These are phyloP conservation scores for Pseudovirgaria hyperparasitica DNA, from an alignment of 2,329 filamentous ascomycete genomes.

Conservation along the genomic window DNA sequence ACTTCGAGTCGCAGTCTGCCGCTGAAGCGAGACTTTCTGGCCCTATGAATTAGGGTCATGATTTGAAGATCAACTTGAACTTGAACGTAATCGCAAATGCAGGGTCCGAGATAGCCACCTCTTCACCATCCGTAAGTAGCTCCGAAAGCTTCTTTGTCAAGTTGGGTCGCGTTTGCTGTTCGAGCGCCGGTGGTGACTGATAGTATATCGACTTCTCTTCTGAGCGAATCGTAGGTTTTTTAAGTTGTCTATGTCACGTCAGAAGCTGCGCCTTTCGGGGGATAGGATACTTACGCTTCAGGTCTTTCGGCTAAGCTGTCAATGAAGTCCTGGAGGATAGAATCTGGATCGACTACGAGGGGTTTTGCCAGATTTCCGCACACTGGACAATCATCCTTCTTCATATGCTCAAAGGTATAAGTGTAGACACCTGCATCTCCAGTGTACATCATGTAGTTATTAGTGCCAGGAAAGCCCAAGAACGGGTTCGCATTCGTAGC, in stretches of 20 bases:
- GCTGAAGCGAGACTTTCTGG: too few species aligned
- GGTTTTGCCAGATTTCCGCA: conserved; percentile 75
- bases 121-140: conserved; percentile 67
- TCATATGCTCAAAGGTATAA: conserved; percentile 90
- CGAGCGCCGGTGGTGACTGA: conserved; percentile 67
- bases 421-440: conserved; percentile 94
- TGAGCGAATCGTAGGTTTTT: conserved; percentile 76
- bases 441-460: conserved; percentile 97
- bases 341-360: conserved; percentile 55
- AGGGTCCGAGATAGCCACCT: conserved; percentile 87
- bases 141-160: conserved; percentile 65
- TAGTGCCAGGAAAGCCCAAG: conserved; percentile 58
- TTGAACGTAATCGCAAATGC: conserved; percentile 65
- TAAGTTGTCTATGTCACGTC: conserved; percentile 50
- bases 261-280: conserved; percentile 5
- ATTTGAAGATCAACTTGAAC: conserved; percentile 41
- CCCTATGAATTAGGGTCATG: too few species aligned
- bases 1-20: too few species aligned
- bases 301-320: conserved; percentile 72
- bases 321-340: conserved; percentile 71
- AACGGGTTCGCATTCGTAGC: conserved; percentile 70
- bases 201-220: conserved; percentile 83
- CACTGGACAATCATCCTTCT: conserved; percentile 88
- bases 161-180: conserved; percentile 75
- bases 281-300: conserved; percentile 43